Evolutionary conservation across 2,329 filamentous ascomycete genomes (phyloP).

Genomic region (Macrophomina tecta): DNA sequence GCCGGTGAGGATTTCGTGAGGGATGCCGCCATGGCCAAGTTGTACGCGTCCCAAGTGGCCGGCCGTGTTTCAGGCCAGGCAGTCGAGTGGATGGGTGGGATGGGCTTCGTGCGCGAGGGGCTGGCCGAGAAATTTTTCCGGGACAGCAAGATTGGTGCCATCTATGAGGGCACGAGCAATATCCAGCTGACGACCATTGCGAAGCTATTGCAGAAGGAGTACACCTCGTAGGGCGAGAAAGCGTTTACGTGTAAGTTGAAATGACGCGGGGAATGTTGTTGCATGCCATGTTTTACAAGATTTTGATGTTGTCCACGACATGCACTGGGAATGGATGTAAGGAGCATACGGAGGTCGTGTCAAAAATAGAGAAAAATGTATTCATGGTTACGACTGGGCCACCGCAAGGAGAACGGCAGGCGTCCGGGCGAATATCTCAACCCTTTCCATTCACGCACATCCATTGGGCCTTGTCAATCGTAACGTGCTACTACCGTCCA

Average conservation of each 20-base stretch:
- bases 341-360: too few species aligned
- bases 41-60: slow-evolving; percentile 92
- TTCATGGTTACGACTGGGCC: too few species aligned
- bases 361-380: too few species aligned
- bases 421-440: too few species aligned
- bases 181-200: slow-evolving; percentile 75
- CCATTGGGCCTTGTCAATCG: too few species aligned
- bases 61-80: slow-evolving; percentile 83
- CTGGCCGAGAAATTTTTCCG: slow-evolving; percentile 97
- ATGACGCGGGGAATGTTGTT: too few species aligned
- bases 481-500: not conserved
- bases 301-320: too few species aligned
- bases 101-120: slow-evolving; percentile 97
- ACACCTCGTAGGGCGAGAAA: slow-evolving; percentile 57
- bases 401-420: too few species aligned
- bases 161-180: slow-evolving; percentile 90
- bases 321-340: too few species aligned
- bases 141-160: slow-evolving; percentile 97
- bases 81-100: slow-evolving; percentile 99
- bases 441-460: too few species aligned
- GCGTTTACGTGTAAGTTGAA: not conserved
- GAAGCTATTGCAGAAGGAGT: slow-evolving; percentile 72
- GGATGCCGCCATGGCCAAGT: slow-evolving; percentile 98
- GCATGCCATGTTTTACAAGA: not conserved
- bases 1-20: slow-evolving; percentile 92